Percentiles rank a stretch among this genome's conserved stretches.
phyloP scores from a whole-genome alignment of 495 filamentous ascomycete genomes.

The Bacidia rubella region DNA sequence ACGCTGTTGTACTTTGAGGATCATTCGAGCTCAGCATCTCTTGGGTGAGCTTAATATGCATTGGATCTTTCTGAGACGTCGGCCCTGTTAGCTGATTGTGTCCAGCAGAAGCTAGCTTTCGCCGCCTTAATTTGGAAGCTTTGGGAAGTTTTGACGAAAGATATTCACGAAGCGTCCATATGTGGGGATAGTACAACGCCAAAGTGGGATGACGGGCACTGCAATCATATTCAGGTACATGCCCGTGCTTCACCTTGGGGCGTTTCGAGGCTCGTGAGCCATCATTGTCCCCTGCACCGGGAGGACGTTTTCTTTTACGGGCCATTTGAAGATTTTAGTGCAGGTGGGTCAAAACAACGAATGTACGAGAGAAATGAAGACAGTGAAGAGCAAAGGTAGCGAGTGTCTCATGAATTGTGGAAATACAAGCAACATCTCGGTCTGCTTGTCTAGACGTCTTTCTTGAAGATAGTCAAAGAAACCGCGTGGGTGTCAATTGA shows the following conservation, averaged over 20 bases:
- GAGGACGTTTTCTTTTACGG: constrained; percentile 6
- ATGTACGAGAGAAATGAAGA: no score
- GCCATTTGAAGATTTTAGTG: no score
- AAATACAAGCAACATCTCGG: no score
- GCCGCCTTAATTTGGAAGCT: constrained; percentile 38
- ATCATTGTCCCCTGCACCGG: not conserved
- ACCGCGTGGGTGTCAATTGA: no score
- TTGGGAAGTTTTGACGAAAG: constrained; percentile 40
- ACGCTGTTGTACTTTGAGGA: not conserved
- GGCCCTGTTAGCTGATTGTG: no score
- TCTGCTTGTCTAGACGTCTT: no score
- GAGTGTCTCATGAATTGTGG: no score
- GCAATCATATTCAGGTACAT: not conserved
- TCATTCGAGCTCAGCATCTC: not conserved
- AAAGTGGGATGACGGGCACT: constrained; percentile 47
- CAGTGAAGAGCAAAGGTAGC: no score
- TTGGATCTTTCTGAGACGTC: no score
- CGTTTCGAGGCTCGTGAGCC: not conserved
- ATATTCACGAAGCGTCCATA: constrained; percentile 60
- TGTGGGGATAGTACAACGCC: constrained; percentile 54
- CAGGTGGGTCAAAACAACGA: no score
- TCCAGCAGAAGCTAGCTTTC: constrained; percentile 31
- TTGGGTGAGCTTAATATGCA: no score
- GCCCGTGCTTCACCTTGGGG: not conserved
- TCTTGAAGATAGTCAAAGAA: no score